Conservation (phyloP, 2,329 filamentous ascomycete species). For the Nemania diffusa region DNA sequence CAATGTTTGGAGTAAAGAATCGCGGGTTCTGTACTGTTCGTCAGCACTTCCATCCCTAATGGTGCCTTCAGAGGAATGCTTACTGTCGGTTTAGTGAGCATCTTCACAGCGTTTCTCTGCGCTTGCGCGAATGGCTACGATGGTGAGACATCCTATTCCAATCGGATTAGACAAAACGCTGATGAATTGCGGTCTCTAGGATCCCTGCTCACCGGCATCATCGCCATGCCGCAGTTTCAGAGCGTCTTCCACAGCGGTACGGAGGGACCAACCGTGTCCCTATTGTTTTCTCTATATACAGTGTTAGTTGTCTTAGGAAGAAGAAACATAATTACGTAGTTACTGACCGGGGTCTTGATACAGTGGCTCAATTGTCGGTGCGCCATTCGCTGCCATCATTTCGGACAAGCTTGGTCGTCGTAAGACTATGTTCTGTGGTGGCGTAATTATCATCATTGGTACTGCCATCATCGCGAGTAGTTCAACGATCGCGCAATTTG, state of each 20-base stretch:
- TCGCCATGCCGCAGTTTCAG: slow-evolving; percentile 58
- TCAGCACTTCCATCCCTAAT: slow-evolving; percentile 2
- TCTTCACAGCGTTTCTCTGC: slow-evolving; percentile 59
- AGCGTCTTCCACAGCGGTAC: slow-evolving; percentile 52
- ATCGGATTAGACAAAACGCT: slow-evolving; percentile 14
- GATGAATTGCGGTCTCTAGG: slow-evolving; percentile 39
- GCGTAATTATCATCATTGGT: slow-evolving; percentile 57
- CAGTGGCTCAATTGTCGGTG: slow-evolving; percentile 56
- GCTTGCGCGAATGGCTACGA: slow-evolving; percentile 62
- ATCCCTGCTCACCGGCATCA: slow-evolving; percentile 57
- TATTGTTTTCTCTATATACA: slow-evolving; percentile 60
- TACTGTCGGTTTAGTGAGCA: slow-evolving; percentile 48
- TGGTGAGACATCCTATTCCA: slow-evolving; percentile 41
- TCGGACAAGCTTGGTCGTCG: slow-evolving; percentile 58
- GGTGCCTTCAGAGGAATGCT: neutral
- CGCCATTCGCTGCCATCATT: slow-evolving; percentile 56
- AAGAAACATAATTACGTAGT: neutral
- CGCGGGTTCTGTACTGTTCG: slow-evolving; percentile 55
- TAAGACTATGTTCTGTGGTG: slow-evolving; percentile 58
- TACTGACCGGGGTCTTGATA: slow-evolving; percentile 16
- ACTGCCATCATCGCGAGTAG: slow-evolving; percentile 56
- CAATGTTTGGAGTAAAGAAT: slow-evolving; percentile 54
- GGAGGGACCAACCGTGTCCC: slow-evolving; percentile 53
- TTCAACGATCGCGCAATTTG: slow-evolving; percentile 53
- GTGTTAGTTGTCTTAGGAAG: slow-evolving; percentile 52